Evolutionary conservation across 192 early-diverging fungal species (phyloP).

Genomic region (Kappamyces sp.): DNA sequence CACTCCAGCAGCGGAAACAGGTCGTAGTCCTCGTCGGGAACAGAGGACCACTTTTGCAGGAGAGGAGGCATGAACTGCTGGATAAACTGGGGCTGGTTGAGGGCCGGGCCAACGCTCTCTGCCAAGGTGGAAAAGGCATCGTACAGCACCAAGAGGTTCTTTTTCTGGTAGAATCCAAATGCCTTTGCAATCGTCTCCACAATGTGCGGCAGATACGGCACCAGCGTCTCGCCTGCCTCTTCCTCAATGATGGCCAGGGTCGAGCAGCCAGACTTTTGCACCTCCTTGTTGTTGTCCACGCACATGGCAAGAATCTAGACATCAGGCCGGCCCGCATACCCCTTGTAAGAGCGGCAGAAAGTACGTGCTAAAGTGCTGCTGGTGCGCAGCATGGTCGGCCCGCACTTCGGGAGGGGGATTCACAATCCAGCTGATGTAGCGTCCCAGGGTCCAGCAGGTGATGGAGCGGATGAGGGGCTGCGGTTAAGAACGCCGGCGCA

Average conservation of each 20-base stretch:
- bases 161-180: constrained; percentile 81
- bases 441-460: constrained; percentile 96
- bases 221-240: constrained; percentile 72
- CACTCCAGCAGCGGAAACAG: constrained; percentile 96
- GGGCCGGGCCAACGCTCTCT: constrained; percentile 76
- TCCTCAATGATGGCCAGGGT: constrained; percentile 96
- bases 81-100: constrained; percentile 77
- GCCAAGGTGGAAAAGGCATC: constrained; percentile 98
- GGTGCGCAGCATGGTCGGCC: constrained; percentile 44
- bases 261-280: constrained; percentile 94
- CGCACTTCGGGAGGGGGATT: constrained; percentile 26
- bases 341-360: constrained; percentile 82
- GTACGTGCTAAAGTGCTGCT: constrained; percentile 52
- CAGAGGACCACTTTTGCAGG: constrained; percentile 74
- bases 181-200: constrained; percentile 73
- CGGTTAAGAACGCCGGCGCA: not conserved
- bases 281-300: constrained; percentile 94
- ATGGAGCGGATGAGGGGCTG: constrained; percentile 93
- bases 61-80: constrained; percentile 83
- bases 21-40: constrained; percentile 81
- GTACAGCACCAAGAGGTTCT: constrained; percentile 93
- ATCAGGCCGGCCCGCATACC: constrained; percentile 32
- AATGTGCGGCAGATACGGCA: constrained; percentile 85
- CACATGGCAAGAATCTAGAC: constrained; percentile 57
- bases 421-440: constrained; percentile 79